Evolutionary conservation across 2,329 filamentous ascomycete genomes (phyloP).

Genomic region (Penicillium sp.): DNA sequence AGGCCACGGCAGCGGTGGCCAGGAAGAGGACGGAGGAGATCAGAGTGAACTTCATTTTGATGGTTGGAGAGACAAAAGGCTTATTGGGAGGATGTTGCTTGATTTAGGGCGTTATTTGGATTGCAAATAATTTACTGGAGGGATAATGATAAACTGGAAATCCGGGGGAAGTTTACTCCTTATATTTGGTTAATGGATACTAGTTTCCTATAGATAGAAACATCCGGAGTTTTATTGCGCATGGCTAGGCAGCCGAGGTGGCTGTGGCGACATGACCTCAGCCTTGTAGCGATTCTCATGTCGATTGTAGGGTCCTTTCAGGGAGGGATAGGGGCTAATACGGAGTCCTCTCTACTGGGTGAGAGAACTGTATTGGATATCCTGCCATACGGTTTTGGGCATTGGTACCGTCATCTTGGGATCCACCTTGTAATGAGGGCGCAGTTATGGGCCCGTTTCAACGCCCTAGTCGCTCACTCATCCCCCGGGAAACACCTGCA

Average conservation of each 20-base stretch:
- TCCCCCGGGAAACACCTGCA: not conserved
- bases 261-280: constrained; percentile 19
- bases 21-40: constrained; percentile 26
- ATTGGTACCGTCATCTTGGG: constrained; percentile 15
- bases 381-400: constrained; percentile 1
- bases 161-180: constrained; percentile 5
- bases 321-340: not conserved
- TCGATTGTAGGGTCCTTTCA: constrained; percentile 9
- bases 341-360: not conserved
- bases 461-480: not conserved
- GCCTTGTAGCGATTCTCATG: constrained; percentile 2
- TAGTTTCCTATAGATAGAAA: constrained; percentile 16
- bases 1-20: constrained; percentile 22
- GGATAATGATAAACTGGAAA: not conserved
- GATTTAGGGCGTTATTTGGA: not conserved
- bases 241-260: constrained; percentile 1
- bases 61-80: not conserved
- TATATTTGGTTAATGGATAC: not conserved
- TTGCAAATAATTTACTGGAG: not conserved
- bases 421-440: constrained; percentile 6
- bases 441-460: not conserved
- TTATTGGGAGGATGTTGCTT: not conserved
- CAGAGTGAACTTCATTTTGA: constrained; percentile 31
- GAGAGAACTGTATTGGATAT: not conserved
- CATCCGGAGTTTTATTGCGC: not conserved